Evolutionary conservation across 2,329 filamentous ascomycete species (phyloP).

Genomic region (Aspergillus pseudoterreus): DNA sequence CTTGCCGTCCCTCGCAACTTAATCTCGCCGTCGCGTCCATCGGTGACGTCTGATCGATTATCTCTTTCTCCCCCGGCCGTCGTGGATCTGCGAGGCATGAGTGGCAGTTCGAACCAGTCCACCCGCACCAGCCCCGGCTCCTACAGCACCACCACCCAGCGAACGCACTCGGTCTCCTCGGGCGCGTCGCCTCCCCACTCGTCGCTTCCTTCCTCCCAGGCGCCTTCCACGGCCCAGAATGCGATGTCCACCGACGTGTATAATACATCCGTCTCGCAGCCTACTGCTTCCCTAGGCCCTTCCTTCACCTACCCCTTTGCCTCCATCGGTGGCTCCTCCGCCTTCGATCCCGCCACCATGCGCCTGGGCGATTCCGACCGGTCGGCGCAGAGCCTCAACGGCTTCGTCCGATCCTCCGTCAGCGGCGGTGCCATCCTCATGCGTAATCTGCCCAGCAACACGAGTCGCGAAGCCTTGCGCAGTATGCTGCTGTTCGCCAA

Average conservation of each 20-base stretch:
- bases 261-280: constrained; percentile 35
- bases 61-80: constrained; percentile 8
- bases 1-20: constrained; percentile 11
- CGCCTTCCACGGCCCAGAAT: constrained; percentile 38
- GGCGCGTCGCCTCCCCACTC: constrained; percentile 36
- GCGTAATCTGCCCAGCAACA: constrained; percentile 58
- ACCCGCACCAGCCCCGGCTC: constrained; percentile 41
- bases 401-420: constrained; percentile 26
- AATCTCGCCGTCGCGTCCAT: constrained; percentile 11
- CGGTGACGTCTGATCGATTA: constrained; percentile 11
- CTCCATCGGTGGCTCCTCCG: constrained; percentile 32
- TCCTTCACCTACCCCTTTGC: constrained; percentile 38
- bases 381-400: constrained; percentile 33
- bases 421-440: constrained; percentile 49
- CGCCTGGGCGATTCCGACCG: constrained; percentile 34
- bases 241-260: constrained; percentile 44
- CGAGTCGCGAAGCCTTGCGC: constrained; percentile 55
- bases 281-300: constrained; percentile 29
- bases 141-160: constrained; percentile 35
- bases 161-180: constrained; percentile 38
- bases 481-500: constrained; percentile 65
- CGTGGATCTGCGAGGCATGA: constrained; percentile 33
- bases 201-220: constrained; percentile 30
- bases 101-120: constrained; percentile 39
- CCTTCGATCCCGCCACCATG: constrained; percentile 35